Evolutionary conservation across 768 basidiomycete genomes (phyloP), one percentile per base, ranked within the genome.

Genomic region (Hygrocybe coccinea): DNA sequence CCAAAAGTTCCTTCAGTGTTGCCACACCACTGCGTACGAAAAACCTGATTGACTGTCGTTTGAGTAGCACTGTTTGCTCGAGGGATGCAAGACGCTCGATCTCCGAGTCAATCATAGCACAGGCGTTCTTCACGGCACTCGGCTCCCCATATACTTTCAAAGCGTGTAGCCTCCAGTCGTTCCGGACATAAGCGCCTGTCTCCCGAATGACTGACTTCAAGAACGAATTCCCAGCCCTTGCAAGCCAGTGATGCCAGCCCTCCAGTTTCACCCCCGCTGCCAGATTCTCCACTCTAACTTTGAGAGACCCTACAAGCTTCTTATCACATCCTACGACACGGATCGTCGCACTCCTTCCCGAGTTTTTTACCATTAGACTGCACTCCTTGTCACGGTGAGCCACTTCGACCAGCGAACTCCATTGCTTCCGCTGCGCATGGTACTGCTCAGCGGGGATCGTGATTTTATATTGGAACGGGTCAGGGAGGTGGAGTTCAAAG

Each of bases 251-350:
- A 64, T 84, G 82, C 83, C 82, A 85, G 34, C 73, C 56, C 39
- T 69, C 72, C 9, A 85, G 67, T 35, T 67, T 77, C 38, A 79
- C 76, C 5, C 84, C 84, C 21, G 71, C 71, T 2, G 74, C 77
- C 37, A 85, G 63, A 50, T 70, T 76, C 64, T 85, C 84, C 0
- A 82, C 79, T 50, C 83, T 70, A 11, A 85, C 83, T 67, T 84
- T 85, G 56, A 86, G 61, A 4, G 75, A 71, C 1, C 84, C 84
- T 1, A 79, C 74, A 1, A 74, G 75, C 59, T 79, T 77, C 66
- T 79, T 79, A 49, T 79, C 77, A 12, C 78, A 71, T 0, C 84
- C 83, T 1, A 69, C 60, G n/a, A 84, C 71, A 3, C 67, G 73
- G 38, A 85, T 72, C 14, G 69, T 65, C 43, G 77, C 71, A 36